These are phyloP conservation scores for Microdochium bolleyi DNA, from an alignment of 2,329 filamentous ascomycete species.

Conservation along the genomic window DNA sequence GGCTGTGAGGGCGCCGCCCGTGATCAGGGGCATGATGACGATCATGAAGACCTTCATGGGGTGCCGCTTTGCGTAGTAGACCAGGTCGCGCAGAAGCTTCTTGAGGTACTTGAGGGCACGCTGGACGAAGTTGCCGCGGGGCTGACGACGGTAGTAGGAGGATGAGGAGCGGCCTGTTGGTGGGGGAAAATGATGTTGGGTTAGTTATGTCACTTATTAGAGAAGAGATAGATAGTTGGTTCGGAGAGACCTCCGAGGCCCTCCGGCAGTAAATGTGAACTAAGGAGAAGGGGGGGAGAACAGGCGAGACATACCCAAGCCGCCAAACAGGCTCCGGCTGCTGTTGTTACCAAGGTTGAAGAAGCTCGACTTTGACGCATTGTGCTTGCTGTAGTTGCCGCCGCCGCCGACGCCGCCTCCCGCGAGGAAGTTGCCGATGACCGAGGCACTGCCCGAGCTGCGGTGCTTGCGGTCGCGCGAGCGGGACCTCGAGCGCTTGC, in stretches of 20 bases:
- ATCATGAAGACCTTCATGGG: constrained; percentile 82
- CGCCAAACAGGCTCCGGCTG: constrained; percentile 21
- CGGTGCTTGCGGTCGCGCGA: constrained; percentile 19
- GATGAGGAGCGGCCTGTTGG: constrained; percentile 44
- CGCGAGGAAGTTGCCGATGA: constrained; percentile 10
- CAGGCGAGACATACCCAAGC: constrained; percentile 10
- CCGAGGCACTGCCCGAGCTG: constrained; percentile 9
- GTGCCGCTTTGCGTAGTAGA: constrained; percentile 74
- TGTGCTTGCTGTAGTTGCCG: constrained; percentile 6
- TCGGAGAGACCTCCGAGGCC: too few species aligned
- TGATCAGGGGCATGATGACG: constrained; percentile 80
- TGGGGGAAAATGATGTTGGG: background rate
- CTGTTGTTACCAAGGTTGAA: constrained; percentile 22
- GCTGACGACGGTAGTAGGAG: constrained; percentile 71
- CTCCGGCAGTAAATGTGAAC: too few species aligned
- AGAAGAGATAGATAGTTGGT: background rate
- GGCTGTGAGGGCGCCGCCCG: constrained; percentile 71
- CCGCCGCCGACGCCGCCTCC: constrained; percentile 2
- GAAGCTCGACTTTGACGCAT: constrained; percentile 10
- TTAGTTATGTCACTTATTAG: background rate
- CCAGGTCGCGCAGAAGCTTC: constrained; percentile 70
- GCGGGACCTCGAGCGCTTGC: constrained; percentile 12
- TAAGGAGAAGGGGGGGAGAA: too few species aligned
- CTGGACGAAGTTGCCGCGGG: constrained; percentile 70
- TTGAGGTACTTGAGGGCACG: constrained; percentile 69